Percentiles rank a stretch among this genome's conserved stretches.
Conservation (phyloP, 1,139 yeast species). For the Yamadazyma atmosphaerica region DNA sequence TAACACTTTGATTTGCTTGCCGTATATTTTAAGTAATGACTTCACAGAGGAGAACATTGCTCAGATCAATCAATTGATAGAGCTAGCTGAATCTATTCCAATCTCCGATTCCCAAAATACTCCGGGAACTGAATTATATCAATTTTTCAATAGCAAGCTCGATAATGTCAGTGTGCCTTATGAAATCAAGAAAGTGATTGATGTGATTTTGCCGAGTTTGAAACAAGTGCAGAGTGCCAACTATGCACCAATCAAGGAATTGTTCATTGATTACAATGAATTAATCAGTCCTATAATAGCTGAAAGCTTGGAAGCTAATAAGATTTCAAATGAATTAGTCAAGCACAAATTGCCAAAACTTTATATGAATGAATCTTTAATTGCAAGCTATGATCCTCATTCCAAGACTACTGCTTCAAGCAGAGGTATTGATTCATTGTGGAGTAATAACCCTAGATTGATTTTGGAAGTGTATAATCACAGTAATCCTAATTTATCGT, state of each 20-base stretch:
- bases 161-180: conserved; percentile 49
- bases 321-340: conserved; percentile 41
- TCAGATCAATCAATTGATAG: conserved; percentile 45
- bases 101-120: conserved; percentile 27
- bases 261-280: conserved; percentile 36
- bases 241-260: conserved; percentile 27
- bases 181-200: conserved; percentile 50
- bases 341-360: conserved; percentile 50
- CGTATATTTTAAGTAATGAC: conserved; percentile 61
- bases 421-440: conserved; percentile 34
- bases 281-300: conserved; percentile 38
- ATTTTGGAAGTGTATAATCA: conserved; percentile 64
- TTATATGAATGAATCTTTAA: conserved; percentile 43
- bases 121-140: conserved; percentile 25
- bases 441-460: conserved; percentile 54
- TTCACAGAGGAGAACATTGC: conserved; percentile 30
- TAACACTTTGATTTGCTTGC: conserved; percentile 64
- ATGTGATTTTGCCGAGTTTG: conserved; percentile 58
- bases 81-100: conserved; percentile 41
- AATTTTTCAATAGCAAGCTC: conserved; percentile 39
- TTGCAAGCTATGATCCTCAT: conserved; percentile 28
- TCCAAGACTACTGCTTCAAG: conserved; percentile 16
- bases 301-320: conserved; percentile 34
- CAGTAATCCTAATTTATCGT: conserved; percentile 28
- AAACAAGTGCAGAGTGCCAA: conserved; percentile 29